Evolutionary conservation across 2,329 filamentous ascomycete genomes (phyloP), one percentile per base, ranked within the genome.

Genomic region (Beauveria brongniartii): DNA sequence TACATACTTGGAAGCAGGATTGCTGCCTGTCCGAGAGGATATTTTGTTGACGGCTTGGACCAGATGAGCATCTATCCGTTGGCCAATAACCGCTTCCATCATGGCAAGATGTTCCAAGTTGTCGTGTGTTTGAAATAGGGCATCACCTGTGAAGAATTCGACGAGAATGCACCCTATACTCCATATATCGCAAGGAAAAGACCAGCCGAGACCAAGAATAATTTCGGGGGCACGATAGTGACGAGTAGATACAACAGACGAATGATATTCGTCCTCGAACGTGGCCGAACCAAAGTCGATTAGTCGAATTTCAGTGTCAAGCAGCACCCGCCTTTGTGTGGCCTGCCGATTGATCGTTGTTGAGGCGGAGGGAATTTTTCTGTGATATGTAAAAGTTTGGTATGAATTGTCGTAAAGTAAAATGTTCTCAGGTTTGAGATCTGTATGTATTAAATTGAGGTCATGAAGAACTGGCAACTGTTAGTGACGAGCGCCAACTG

Each of bases 401-500:
- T 88, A 89, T 2, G 79, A 75, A 66, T 81, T 84, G 65, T 87
- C 80, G 64, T 84, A 86, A 16, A 89, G 78, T 34, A 89, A 77
- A 64, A 89, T 89, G 66, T 89, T 89, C 69, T 89, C 86, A 0
- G 86, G 86, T 69, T 89, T 89, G 53, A 89, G 74, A 70, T 89
- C 86, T 12, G 94, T 99, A 72, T 99, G 94, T 64, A 99, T 97
- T 65, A 99, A 83, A 72, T 97, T 96, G 22, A 99, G 83, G 74
- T 99, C 94, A 72, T 99, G 94, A 24, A 99, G 81, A 74, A 97
- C 91, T 96, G 34, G 40, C 2, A 7, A 12, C 20, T 48, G 46
- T 60, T 60, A 62, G 61, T 18, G n/a, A 22, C 2, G 24, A 46
- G 28, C 14, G 16, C 3, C 24, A 57, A 22, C 6, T 43, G 12